Evolutionary conservation across 2,329 filamentous ascomycete species (phyloP), one percentile per base, ranked within the genome.

Genomic region (Hansfordia pulvinata): DNA sequence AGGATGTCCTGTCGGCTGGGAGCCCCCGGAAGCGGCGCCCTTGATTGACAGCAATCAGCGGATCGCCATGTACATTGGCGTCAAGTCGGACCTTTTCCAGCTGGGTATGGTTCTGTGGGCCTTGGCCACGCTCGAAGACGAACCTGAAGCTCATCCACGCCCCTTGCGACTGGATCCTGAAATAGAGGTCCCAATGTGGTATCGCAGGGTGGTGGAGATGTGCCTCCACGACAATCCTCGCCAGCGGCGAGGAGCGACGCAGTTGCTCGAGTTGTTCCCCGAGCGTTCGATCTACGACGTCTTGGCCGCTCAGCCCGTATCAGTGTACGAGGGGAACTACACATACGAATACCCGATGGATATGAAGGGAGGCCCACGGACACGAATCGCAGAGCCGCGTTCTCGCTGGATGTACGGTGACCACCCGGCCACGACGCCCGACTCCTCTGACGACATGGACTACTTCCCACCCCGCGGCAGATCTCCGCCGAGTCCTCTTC

Each of bases 41-140:
- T 71, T 96, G 29, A 84, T 96, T 33, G 76, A 88, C 37, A 86
- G 76, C 50, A 82, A 81, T 31, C 86, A 94, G 50, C 71, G 84
- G 17, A 86, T 98, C 28, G 80, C 82, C 23, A 93, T 96, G 77
- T 94, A 93, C 45, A 96, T 98, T 46, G 88, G 90, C 9, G 85
- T 94, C 47, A 98, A 98, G 54, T 93, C 88, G 1, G 90, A 98
- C 52, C 62, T 98, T 2, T 98, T 80, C 44, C 90, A 98, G 52
- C 66, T 96, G 5, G 90, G 90, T 5, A 98, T 98, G 90, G 85
- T 93, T 2, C 58, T 98, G 3, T 98, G 88, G 84, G 84, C 83
- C 13, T 58, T 98, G 23, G 88, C 84, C 2, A 79, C 78, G 44
- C 71, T 88, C 38, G 72, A 86, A 30, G 88, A 96, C 42, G 88